Evolutionary conservation across 2,329 filamentous ascomycete species (phyloP).

Genomic region (Fusarium oligoseptatum): DNA sequence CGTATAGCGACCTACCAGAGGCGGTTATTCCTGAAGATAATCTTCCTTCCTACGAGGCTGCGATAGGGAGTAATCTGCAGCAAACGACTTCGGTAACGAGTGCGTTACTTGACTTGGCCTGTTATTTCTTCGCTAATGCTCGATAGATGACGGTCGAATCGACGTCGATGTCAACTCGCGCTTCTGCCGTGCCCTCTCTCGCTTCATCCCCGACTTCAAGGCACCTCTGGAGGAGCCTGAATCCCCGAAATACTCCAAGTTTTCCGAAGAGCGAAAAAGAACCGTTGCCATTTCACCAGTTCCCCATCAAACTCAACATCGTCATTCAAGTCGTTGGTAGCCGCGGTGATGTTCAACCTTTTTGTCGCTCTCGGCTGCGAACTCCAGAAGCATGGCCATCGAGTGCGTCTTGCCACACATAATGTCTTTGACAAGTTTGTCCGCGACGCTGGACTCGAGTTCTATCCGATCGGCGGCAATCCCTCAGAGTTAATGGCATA

Average conservation of each 20-base stretch:
- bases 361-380: conserved; percentile 80
- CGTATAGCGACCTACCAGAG: conserved; percentile 26
- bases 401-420: conserved; percentile 80
- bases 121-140: neutral
- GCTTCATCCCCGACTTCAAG: conserved; percentile 32
- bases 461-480: conserved; percentile 68
- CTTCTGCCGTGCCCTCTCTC: conserved; percentile 32
- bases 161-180: conserved; percentile 31
- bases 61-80: conserved; percentile 12
- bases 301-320: conserved; percentile 65
- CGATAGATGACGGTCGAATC: conserved; percentile 24
- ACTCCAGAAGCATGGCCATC: conserved; percentile 77
- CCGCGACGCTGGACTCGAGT: conserved; percentile 61
- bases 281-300: neutral
- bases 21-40: conserved; percentile 17
- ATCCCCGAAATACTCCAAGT: neutral
- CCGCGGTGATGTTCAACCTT: conserved; percentile 84
- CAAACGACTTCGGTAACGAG: conserved; percentile 20
- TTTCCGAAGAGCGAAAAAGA: conserved; percentile 1
- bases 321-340: conserved; percentile 86
- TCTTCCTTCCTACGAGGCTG: conserved; percentile 24
- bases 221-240: neutral
- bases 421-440: conserved; percentile 64
- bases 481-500: conserved; percentile 50
- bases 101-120: neutral